phyloP scores from a whole-genome alignment of 306 rosid genomes.

The barrel medic (Medicago truncatula) region DNA sequence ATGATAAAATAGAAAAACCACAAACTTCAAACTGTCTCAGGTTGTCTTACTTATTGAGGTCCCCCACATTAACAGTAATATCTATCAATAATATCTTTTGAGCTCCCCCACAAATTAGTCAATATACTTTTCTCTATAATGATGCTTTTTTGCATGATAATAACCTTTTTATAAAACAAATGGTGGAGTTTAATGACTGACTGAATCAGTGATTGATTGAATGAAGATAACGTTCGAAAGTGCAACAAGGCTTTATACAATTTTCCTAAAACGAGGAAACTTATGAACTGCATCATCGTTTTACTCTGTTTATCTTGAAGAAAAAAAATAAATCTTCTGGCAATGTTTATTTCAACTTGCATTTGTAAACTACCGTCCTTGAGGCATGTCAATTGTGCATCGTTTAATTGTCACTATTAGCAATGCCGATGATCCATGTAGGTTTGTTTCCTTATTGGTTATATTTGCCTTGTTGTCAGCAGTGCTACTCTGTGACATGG shows the following conservation, averaged over 20 bases:
- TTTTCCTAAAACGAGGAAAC: not conserved
- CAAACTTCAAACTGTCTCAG: constrained; percentile 10
- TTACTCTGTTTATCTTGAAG: not conserved
- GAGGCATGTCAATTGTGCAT: constrained; percentile 38
- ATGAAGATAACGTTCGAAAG: constrained; percentile 9
- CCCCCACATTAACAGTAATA: not conserved
- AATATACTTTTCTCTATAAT: not conserved
- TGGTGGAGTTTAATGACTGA: not conserved
- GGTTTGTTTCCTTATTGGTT: not conserved
- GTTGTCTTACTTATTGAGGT: not conserved
- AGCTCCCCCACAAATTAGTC: not conserved
- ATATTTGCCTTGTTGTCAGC: constrained; percentile 8
- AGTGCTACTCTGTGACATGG: constrained; percentile 28
- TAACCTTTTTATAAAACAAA: not conserved
- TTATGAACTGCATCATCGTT: not conserved
- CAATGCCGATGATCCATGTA: not conserved
- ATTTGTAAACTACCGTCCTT: not conserved
- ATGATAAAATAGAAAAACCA: not conserved
- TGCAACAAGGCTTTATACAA: constrained; percentile 2
- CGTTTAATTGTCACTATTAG: not conserved
- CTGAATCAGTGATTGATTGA: not conserved
- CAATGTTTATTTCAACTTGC: constrained; percentile 25
- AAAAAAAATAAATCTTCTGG: not conserved
- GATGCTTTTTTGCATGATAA: not conserved
- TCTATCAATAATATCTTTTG: not conserved